phyloP scores from a whole-genome alignment of 345 rosid genomes.

The Eucalyptus cladocalyx region DNA sequence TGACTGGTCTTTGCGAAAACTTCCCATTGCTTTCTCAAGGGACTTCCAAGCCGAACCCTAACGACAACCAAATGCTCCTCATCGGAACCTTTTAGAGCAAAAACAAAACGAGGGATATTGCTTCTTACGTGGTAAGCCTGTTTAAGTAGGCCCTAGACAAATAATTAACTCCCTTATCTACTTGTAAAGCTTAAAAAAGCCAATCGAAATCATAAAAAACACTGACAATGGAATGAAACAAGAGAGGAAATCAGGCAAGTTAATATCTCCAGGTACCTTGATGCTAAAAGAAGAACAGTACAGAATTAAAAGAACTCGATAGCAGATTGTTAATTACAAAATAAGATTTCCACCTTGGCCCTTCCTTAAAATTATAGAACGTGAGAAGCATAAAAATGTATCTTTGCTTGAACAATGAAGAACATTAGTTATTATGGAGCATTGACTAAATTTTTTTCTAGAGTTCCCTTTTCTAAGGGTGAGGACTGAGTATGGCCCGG shows the following conservation, averaged over 20 bases:
- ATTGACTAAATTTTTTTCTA: not conserved
- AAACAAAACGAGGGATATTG: too few species aligned
- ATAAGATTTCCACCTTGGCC: not conserved
- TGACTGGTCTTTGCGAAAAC: constrained; percentile 18
- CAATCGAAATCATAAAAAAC: not conserved
- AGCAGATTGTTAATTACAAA: not conserved
- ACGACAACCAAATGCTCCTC: not conserved
- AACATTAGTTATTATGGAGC: not conserved
- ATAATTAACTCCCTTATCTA: not conserved
- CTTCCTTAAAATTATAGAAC: not conserved
- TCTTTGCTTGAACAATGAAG: not conserved
- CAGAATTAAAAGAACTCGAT: not conserved
- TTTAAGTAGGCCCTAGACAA: not conserved
- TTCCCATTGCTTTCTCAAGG: constrained; percentile 39
- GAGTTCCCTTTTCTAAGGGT: not conserved
- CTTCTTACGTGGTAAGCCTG: not conserved
- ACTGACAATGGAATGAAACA: not conserved
- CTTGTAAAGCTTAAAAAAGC: not conserved
- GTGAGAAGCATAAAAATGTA: not conserved
- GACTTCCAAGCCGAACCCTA: constrained; percentile 60
- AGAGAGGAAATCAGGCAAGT: not conserved
- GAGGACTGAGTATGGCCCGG: not conserved
- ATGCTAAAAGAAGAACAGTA: not conserved
- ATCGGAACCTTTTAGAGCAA: not conserved
- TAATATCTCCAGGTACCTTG: not conserved